phyloP scores from a whole-genome alignment of 1,139 yeast species.

The Hansenula lynferdii region DNA sequence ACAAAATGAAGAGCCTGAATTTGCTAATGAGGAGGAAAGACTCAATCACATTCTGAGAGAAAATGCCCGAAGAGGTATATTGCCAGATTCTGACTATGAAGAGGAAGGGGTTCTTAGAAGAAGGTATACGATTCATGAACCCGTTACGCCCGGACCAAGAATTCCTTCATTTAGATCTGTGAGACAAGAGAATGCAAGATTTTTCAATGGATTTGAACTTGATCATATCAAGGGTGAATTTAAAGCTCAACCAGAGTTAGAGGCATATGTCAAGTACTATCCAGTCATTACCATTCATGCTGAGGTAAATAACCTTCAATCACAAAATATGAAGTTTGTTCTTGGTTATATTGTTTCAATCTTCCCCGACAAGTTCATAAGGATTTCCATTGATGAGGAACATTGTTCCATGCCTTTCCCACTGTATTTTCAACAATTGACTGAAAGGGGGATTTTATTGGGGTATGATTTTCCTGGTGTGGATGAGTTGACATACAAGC shows the following conservation, averaged over 20 bases:
- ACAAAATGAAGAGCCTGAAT: too few relatives aligned
- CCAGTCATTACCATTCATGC: not conserved
- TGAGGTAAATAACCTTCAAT: not conserved
- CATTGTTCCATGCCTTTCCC: not conserved
- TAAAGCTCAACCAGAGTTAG: not conserved
- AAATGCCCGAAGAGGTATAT: too few relatives aligned
- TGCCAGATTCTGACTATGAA: too few relatives aligned
- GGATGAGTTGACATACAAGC: not conserved
- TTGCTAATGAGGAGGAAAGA: too few relatives aligned
- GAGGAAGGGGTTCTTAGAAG: too few relatives aligned
- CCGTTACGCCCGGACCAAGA: too few relatives aligned
- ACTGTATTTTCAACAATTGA: not conserved
- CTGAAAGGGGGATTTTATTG: not conserved
- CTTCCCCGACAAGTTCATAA: not conserved
- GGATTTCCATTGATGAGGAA: not conserved
- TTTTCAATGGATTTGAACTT: not conserved
- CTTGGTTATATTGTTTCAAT: not conserved
- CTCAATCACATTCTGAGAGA: too few relatives aligned
- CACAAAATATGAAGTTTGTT: not conserved
- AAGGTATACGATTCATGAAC: too few relatives aligned
- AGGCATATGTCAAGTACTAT: not conserved
- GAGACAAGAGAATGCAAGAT: not conserved
- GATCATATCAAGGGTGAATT: not conserved
- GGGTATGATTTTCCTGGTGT: not conserved
- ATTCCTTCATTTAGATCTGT: not conserved